phyloP scores from a whole-genome alignment of 1,284 basidiomycete species.

The Cutaneotrichosporon cavernicola region DNA sequence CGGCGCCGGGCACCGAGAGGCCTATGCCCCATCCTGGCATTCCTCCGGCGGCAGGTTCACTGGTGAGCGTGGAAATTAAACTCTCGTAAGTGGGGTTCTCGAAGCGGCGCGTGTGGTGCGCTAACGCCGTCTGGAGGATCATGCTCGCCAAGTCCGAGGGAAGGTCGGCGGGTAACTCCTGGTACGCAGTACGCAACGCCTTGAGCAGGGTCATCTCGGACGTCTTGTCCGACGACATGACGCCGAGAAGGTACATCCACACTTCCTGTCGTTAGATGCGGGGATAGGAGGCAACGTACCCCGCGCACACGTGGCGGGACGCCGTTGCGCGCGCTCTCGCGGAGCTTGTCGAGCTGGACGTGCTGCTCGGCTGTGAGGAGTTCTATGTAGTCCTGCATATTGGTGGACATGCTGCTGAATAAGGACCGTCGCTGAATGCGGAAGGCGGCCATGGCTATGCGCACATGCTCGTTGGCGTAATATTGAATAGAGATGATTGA shows the following conservation, averaged over 20 bases:
- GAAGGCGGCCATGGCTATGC: neutral
- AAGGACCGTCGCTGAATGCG: conserved; percentile 3
- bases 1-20: neutral
- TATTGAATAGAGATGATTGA: neutral
- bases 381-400: conserved; percentile 42
- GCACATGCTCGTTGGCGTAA: neutral
- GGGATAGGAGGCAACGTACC: conserved; percentile 28
- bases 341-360: conserved; percentile 46
- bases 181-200: conserved; percentile 37
- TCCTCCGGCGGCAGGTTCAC: conserved; percentile 24
- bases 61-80: conserved; percentile 46
- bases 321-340: conserved; percentile 50
- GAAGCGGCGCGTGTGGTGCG: conserved; percentile 49
- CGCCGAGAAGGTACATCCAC: conserved; percentile 52
- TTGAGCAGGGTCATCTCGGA: conserved; percentile 46
- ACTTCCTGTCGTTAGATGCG: conserved; percentile 39
- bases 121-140: conserved; percentile 41
- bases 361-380: conserved; percentile 51
- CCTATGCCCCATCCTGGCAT: neutral
- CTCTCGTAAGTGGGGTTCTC: conserved; percentile 48
- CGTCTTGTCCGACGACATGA: conserved; percentile 48
- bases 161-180: conserved; percentile 32
- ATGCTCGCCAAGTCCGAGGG: conserved; percentile 38
- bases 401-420: conserved; percentile 36
- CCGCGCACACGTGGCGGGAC: conserved; percentile 45